Base-by-base conservation (phyloP, 2,329 filamentous ascomycete genomes). In the Colletotrichum aenigma region DNA sequence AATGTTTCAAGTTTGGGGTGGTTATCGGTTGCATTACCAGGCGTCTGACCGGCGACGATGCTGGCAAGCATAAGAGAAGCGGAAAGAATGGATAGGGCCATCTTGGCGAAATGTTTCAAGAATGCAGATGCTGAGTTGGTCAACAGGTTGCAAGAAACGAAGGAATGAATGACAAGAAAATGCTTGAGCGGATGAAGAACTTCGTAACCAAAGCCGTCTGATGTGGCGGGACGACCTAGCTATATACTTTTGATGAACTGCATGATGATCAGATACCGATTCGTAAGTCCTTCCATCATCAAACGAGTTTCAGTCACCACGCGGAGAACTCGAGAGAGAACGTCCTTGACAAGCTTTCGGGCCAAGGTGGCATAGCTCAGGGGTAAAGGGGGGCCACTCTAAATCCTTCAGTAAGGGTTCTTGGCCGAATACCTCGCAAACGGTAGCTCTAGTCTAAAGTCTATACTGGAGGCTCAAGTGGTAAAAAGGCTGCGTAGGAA, bases 1-100 rank as follows among this genome's bases (percentile, higher is more conserved):
- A 84, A 89, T 10, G 89, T 90, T 10, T 84, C 86, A 62, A 91
- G 81, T 77, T 85, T 85, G 34, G 89, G 89, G 74, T 90, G 88
- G 28, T 84, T 83, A 77, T 89, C 88, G 7, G 66, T 18, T 81
- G 68, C 15, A 71, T 80, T 65, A 76, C 74, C 66, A 70, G 66
- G 66, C 36, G 71, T 16, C 43, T 76, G 71, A 34, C 71, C 66
- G 15, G 71, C 73, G 36, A 76, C 74, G 38, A 76, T 34, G 12
- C 61, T 67, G 30, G 38, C 55, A 2, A 76, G 71, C 13, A 76
- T 60, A 71, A 74, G 60, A 28, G 56, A 56, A 75, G 56, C n/a
- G 66, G 66, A 75, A 58, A 75, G 55, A 65, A 75, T 48, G 71
- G 38, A 70, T 15, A 75, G 52, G 18, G 71, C 66, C 74, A 76